Evolutionary conservation across 176 grass and related monocot genomes (phyloP).

Genomic region (Neostapfia colusana): DNA sequence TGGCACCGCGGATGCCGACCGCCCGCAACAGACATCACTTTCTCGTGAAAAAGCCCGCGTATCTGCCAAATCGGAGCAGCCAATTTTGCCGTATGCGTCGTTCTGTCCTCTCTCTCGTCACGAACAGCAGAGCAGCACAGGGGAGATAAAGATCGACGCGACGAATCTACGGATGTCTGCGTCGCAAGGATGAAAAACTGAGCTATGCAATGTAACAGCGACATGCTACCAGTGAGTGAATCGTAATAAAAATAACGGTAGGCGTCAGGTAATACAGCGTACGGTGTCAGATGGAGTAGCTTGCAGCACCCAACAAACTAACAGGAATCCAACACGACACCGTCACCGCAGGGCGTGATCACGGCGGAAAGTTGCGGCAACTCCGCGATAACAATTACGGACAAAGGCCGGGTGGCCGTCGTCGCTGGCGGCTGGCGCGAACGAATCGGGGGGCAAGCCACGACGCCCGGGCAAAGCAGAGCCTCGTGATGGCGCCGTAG

Average conservation of each 20-base stretch:
- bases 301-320: constrained; percentile 9
- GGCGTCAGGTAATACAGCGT: no score
- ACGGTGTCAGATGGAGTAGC: neutral
- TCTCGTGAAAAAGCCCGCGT: neutral
- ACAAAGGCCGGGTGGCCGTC: constrained; percentile 20
- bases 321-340: constrained; percentile 7
- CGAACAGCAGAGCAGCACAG: no score
- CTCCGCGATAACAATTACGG: constrained; percentile 3
- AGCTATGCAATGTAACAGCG: neutral
- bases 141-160: no score
- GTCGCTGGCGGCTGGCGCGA: neutral
- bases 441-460: neutral
- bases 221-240: neutral
- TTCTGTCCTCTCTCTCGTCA: neutral
- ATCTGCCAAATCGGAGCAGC: neutral
- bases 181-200: no score
- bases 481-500: neutral
- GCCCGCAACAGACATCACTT: no score
- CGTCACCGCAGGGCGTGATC: neutral
- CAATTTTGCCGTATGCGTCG: neutral
- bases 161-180: no score
- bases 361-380: constrained; percentile 21
- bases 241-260: no score
- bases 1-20: constrained; percentile 15
- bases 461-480: no score